Conservation (phyloP, 75 land plant genomes). For the Cryptomeria japonica region DNA sequence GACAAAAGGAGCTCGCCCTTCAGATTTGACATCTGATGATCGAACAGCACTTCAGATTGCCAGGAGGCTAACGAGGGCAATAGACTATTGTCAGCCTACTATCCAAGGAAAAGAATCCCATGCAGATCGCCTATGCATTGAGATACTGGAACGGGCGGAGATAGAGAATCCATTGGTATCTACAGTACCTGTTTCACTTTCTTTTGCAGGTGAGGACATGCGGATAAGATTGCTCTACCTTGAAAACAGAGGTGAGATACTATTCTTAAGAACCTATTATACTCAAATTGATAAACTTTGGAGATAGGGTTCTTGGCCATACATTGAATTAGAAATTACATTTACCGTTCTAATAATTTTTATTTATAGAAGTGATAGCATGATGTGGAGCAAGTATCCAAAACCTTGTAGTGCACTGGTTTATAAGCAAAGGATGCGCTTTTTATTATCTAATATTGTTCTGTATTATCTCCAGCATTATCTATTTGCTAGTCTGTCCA, state of each 20-base stretch:
- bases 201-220: constrained; percentile 51
- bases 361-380: neutral
- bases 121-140: constrained; percentile 71
- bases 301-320: neutral
- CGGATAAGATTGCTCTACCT: constrained; percentile 52
- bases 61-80: constrained; percentile 59
- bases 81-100: constrained; percentile 38
- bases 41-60: constrained; percentile 71
- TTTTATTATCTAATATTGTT: neutral
- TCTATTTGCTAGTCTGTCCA: neutral
- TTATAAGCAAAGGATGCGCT: neutral
- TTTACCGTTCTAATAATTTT: neutral
- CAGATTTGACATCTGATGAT: constrained; percentile 65
- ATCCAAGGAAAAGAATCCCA: constrained; percentile 51
- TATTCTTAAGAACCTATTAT: neutral
- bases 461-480: neutral
- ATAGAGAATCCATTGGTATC: constrained; percentile 37
- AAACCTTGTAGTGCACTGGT: neutral
- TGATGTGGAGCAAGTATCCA: neutral
- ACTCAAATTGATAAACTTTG: neutral
- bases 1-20: constrained; percentile 66
- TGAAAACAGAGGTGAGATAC: constrained; percentile 81
- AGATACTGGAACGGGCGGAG: constrained; percentile 72
- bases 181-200: constrained; percentile 36
- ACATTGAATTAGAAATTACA: neutral